Conservation (phyloP, 2,329 filamentous ascomycete species). For the Scedosporium minutisporum region DNA sequence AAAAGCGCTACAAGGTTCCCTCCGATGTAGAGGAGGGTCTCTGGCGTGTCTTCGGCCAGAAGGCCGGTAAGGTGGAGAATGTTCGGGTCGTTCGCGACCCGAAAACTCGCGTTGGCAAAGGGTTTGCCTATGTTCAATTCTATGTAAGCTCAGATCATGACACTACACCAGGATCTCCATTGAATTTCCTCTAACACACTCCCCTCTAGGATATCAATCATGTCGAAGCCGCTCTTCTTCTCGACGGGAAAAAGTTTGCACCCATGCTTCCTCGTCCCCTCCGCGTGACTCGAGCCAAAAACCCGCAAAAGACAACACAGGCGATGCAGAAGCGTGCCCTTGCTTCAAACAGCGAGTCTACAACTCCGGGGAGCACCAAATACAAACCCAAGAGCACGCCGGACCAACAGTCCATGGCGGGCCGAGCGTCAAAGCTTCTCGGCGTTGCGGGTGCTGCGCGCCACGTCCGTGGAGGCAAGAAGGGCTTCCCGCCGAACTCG, state of each 20-base stretch:
- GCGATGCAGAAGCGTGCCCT: conserved; percentile 37
- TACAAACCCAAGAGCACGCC: conserved; percentile 64
- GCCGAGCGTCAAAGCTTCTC: conserved; percentile 65
- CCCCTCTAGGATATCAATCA: conserved; percentile 61
- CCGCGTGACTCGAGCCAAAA: conserved; percentile 79
- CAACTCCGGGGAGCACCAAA: conserved; percentile 17
- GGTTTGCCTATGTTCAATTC: conserved; percentile 97
- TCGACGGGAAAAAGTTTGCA: conserved; percentile 86
- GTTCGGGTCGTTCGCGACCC: conserved; percentile 86
- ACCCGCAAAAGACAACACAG: conserved; percentile 49
- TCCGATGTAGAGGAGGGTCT: conserved; percentile 88
- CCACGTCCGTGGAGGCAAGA: conserved; percentile 25
- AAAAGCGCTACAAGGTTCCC: conserved; percentile 64
- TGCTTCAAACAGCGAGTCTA: conserved; percentile 24
- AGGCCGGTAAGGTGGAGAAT: conserved; percentile 75
- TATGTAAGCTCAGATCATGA: conserved; percentile 36
- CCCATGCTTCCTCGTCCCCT: conserved; percentile 85
- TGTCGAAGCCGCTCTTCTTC: conserved; percentile 82
- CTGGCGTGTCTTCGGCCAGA: conserved; percentile 68
- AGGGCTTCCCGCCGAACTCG: conserved; percentile 13
- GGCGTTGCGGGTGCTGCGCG: conserved; percentile 56
- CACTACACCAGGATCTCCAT: conserved; percentile 6
- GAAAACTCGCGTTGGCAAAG: conserved; percentile 87
- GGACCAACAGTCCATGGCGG: conserved; percentile 60
- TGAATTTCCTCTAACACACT: conserved; percentile 11